Base-by-base conservation (phyloP, 495 filamentous ascomycete species). In the Penicillium manginii region DNA sequence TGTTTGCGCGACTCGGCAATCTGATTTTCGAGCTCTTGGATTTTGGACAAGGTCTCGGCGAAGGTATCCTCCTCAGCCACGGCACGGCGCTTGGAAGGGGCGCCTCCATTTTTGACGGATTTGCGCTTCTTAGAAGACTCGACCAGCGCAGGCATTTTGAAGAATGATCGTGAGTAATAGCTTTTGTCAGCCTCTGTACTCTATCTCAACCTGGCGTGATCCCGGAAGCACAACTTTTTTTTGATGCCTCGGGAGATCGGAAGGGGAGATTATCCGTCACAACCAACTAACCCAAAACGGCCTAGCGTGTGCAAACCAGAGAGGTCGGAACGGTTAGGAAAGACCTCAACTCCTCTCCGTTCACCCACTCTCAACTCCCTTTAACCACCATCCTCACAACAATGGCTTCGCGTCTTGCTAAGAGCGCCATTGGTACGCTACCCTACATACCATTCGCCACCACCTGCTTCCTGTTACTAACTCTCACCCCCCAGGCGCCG, bases 351-450 rank as follows among this genome's bases (percentile, higher is more conserved):
- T 79, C 72, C 72, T 78, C 72, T 78, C 73, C 71, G 72, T 73
- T 77, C 73, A 72, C 60, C 73, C 73, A 73, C 69, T 68, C 69
- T 66, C 70, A 71, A 71, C 62, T 67, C 58, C 55, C 59, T 68
- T 69, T 57, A 55, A 66, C 72, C 68, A 57, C 56, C 65, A 72
- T 70, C 70, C 68, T 67, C 64, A 84, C 64, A 84, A 87, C 83
- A 89, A 97, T 97, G 93, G 92, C 91, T 83, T 94, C 91, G 75
- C 90, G 92, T 82, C 81, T 97, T 78, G 90, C 89, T 85, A 90
- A 88, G 84, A 91, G 84, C 83, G 91, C 91, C 79, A 78, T 92
- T 78, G 91, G 92, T 96, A 86, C 80, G 91, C 84, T 18, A 6
- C 54, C 39, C 40, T 40, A 17, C 10, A 50, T 14, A 21, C 21